phyloP scores from a whole-genome alignment of 306 rosid genomes.

The Benincasa hispida region DNA sequence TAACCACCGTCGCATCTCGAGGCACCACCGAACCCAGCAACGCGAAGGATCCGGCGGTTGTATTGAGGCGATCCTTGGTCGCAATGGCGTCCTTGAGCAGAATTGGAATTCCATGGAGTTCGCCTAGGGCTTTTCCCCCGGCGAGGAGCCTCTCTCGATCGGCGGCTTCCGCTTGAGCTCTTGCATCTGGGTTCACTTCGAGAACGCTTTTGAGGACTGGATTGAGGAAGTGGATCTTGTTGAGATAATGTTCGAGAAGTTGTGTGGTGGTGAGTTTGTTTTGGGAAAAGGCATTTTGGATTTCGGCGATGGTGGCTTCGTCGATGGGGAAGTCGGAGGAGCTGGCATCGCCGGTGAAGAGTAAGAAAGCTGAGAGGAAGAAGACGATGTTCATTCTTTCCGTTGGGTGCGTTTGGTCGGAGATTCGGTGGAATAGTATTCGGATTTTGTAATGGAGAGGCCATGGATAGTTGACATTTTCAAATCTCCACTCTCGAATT shows the following conservation, averaged over 20 bases:
- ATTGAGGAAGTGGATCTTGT: slow-evolving; percentile 26
- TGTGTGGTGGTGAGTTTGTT: slow-evolving; percentile 28
- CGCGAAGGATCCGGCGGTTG: slow-evolving; percentile 49
- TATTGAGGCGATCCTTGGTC: slow-evolving; percentile 40
- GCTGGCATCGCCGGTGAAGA: slow-evolving; percentile 2
- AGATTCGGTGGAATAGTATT: neutral
- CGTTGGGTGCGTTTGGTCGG: neutral
- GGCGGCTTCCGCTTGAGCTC: slow-evolving; percentile 43
- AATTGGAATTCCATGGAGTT: slow-evolving; percentile 52
- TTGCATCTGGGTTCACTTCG: slow-evolving; percentile 60
- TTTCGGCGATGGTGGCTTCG: slow-evolving; percentile 43
- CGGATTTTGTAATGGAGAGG: neutral
- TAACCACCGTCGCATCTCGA: slow-evolving; percentile 47
- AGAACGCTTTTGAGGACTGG: slow-evolving; percentile 44
- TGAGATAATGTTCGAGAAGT: slow-evolving; percentile 36
- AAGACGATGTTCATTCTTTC: neutral
- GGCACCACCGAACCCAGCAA: slow-evolving; percentile 44
- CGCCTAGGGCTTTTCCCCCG: neutral
- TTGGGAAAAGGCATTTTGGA: slow-evolving; percentile 31
- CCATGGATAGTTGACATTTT: neutral
- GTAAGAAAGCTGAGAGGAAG: neutral
- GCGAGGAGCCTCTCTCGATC: slow-evolving; percentile 27
- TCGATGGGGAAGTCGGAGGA: slow-evolving; percentile 14
- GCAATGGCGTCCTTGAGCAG: slow-evolving; percentile 48
- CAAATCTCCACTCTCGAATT: too few relatives aligned